Evolutionary conservation across 331 rosid genomes (phyloP).

Genomic region (Dryas integrifolia): DNA sequence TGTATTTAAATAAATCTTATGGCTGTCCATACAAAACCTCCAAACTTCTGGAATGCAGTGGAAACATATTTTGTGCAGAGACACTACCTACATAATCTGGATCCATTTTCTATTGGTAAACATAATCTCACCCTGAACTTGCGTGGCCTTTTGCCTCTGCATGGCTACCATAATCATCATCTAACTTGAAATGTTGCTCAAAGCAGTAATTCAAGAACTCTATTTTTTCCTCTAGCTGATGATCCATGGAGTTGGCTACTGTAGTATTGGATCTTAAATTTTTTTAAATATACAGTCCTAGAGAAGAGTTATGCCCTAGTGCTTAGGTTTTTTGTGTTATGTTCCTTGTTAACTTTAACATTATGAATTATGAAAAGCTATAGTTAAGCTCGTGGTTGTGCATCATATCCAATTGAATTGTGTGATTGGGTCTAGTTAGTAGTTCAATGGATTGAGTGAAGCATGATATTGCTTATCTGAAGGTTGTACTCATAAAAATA

Average conservation of each 20-base stretch:
- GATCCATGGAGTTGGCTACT: not conserved
- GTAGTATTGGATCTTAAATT: not conserved
- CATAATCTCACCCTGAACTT: not conserved
- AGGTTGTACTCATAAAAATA: not conserved
- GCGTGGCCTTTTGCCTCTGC: not conserved
- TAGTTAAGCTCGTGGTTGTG: not conserved
- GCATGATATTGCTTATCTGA: not conserved
- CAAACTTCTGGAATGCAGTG: not conserved
- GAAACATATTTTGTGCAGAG: no score
- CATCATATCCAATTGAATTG: not conserved
- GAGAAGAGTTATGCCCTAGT: not conserved
- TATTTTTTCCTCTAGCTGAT: not conserved
- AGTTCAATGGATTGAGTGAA: not conserved
- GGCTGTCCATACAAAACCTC: not conserved
- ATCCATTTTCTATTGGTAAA: conserved; percentile 4
- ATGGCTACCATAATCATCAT: not conserved
- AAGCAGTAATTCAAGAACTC: not conserved
- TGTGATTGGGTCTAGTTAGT: not conserved
- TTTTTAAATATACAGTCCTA: not conserved
- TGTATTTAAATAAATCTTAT: not conserved
- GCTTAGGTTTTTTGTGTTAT: not conserved
- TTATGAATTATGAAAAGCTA: not conserved
- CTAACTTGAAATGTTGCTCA: not conserved
- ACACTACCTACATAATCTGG: not conserved
- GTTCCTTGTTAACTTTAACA: conserved; percentile 5